These are phyloP conservation scores for Astrothelium macrocarpum DNA, from an alignment of 495 filamentous ascomycete species.

Conservation along the genomic window DNA sequence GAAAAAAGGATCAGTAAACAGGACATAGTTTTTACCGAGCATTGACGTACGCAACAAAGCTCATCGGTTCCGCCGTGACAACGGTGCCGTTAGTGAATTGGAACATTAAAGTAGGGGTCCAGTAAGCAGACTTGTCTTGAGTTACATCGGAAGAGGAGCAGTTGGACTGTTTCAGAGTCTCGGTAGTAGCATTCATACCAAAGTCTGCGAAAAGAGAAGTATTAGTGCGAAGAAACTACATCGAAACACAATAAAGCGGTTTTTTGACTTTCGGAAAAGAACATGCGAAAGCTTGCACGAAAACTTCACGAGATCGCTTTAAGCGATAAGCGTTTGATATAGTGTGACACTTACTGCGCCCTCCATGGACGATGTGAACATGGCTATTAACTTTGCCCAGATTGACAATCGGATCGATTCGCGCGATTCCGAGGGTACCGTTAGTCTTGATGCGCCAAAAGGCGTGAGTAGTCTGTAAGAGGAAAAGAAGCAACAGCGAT, in stretches of 20 bases:
- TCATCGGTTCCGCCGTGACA: slow-evolving; percentile 43
- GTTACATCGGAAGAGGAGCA: slow-evolving; percentile 50
- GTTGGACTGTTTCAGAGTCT: slow-evolving; percentile 36
- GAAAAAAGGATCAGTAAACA: background rate
- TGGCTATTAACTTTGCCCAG: slow-evolving; percentile 52
- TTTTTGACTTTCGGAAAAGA: background rate
- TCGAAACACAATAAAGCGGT: background rate
- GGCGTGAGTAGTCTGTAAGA: slow-evolving; percentile 22
- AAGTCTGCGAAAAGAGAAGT: slow-evolving; percentile 33
- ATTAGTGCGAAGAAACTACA: background rate
- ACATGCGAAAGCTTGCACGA: background rate
- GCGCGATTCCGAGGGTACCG: slow-evolving; percentile 42
- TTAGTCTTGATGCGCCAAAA: slow-evolving; percentile 32
- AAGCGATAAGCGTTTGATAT: background rate
- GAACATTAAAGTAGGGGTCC: slow-evolving; percentile 52
- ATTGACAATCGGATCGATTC: slow-evolving; percentile 62
- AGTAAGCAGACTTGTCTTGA: slow-evolving; percentile 56
- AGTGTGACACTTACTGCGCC: slow-evolving; percentile 20
- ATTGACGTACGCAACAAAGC: background rate
- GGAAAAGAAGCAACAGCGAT: background rate
- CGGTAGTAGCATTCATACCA: slow-evolving; percentile 34
- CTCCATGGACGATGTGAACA: slow-evolving; percentile 66
- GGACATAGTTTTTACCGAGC: background rate
- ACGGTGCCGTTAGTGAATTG: slow-evolving; percentile 45
- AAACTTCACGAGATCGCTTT: background rate